These are phyloP conservation scores for Fusarium caatingaense DNA, from an alignment of 2,329 filamentous ascomycete genomes.

Conservation along the genomic window DNA sequence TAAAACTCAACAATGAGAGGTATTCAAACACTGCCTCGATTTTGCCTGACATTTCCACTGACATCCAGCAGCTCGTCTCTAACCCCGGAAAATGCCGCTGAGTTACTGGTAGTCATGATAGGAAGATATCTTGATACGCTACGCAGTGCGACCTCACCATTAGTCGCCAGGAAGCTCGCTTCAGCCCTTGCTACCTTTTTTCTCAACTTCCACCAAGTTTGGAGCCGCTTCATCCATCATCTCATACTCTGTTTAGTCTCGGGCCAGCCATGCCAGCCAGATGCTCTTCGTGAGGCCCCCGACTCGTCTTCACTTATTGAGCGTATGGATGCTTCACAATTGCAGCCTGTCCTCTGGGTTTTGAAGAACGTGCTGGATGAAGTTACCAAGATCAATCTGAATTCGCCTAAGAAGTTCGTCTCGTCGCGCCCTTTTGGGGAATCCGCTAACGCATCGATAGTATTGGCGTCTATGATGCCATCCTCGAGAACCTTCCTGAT, in stretches of 20 bases:
- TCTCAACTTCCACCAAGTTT: conserved; percentile 74
- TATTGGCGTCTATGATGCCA: conserved; percentile 53
- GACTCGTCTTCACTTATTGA: conserved; percentile 61
- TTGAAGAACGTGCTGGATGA: conserved; percentile 54
- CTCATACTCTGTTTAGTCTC: conserved; percentile 65
- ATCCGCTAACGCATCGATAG: conserved; percentile 44
- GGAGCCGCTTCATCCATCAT: conserved; percentile 73
- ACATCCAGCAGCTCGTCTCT: conserved; percentile 57
- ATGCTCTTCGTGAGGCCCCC: conserved; percentile 46
- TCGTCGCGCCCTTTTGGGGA: neutral
- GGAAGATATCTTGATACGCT: conserved; percentile 70
- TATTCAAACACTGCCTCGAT: conserved; percentile 45
- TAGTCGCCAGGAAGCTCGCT: conserved; percentile 79
- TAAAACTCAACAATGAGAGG: conserved; percentile 95
- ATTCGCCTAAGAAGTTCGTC: conserved; percentile 66
- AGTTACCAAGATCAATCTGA: conserved; percentile 69
- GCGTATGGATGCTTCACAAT: conserved; percentile 58
- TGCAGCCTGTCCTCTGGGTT: conserved; percentile 74
- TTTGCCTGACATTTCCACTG: neutral
- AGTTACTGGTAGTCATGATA: conserved; percentile 70
- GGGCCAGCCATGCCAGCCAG: conserved; percentile 38
- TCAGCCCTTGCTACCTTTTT: conserved; percentile 83
- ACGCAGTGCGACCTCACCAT: conserved; percentile 61
- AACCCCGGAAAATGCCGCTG: conserved; percentile 66
- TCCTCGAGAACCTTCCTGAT: conserved; percentile 56